Evolutionary conservation across 2,329 filamentous ascomycete genomes (phyloP).

Genomic region (Zymoseptoria tritici): DNA sequence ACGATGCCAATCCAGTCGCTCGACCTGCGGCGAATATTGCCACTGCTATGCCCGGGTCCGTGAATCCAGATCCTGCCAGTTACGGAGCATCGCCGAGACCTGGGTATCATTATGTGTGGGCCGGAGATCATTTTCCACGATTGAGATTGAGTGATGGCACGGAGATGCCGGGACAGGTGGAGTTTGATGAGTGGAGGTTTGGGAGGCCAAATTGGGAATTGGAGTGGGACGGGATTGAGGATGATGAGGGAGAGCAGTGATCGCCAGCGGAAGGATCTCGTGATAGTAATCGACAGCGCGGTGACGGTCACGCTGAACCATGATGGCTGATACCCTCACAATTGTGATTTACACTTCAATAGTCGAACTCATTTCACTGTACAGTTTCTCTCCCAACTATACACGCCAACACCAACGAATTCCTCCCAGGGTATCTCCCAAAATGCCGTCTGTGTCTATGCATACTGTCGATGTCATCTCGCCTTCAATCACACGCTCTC

Average conservation of each 20-base stretch:
- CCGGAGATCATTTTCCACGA: slow-evolving; percentile 37
- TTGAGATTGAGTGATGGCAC: slow-evolving; percentile 38
- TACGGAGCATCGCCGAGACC: slow-evolving; percentile 27
- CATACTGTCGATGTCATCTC: not conserved
- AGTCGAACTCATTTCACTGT: too few species aligned
- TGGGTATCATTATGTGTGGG: slow-evolving; percentile 35
- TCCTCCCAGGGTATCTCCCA: not conserved
- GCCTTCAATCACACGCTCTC: not conserved
- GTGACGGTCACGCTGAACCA: too few species aligned
- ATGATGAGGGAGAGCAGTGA: not conserved
- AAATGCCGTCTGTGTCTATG: not conserved
- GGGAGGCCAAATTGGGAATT: slow-evolving; percentile 27
- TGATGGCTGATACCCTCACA: too few species aligned
- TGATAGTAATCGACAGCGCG: too few species aligned
- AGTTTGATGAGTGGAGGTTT: slow-evolving; percentile 31
- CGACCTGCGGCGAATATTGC: slow-evolving; percentile 3
- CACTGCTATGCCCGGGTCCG: slow-evolving; percentile 1
- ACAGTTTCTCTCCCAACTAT: too few species aligned
- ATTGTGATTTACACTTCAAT: too few species aligned
- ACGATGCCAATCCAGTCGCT: slow-evolving; percentile 10
- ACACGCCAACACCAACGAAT: too few species aligned
- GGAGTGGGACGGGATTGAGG: slow-evolving; percentile 11
- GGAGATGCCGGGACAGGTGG: slow-evolving; percentile 41
- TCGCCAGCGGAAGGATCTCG: too few species aligned
- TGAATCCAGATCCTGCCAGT: slow-evolving; percentile 17